Percentiles rank a stretch among this genome's conserved stretches.
These are phyloP conservation scores for Hypoxylon sp. DNA, from an alignment of 2,329 filamentous ascomycete genomes.

Conservation along the genomic window DNA sequence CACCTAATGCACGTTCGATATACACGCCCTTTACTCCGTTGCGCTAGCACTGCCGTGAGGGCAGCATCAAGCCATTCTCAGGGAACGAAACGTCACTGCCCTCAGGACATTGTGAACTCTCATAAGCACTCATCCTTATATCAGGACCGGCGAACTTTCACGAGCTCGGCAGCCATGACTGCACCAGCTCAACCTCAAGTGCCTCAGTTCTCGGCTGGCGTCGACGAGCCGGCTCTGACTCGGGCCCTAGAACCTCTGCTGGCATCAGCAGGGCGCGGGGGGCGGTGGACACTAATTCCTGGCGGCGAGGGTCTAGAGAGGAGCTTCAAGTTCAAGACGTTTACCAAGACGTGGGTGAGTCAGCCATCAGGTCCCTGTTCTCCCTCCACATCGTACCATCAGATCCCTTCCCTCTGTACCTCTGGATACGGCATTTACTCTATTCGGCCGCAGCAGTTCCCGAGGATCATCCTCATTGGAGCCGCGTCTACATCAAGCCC, in stretches of 20 bases:
- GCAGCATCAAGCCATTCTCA: constrained; percentile 7
- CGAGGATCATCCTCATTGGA: constrained; percentile 25
- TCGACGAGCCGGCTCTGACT: constrained; percentile 58
- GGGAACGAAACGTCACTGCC: constrained; percentile 15
- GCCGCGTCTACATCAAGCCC: constrained; percentile 10
- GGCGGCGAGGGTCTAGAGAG: constrained; percentile 71
- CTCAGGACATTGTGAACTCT: constrained; percentile 15
- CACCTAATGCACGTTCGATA: constrained; percentile 36
- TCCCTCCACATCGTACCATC: constrained; percentile 18
- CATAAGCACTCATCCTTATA: constrained; percentile 26
- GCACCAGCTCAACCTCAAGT: constrained; percentile 16
- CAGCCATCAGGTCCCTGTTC: constrained; percentile 1
- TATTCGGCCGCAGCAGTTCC: constrained; percentile 20
- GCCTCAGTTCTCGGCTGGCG: constrained; percentile 61
- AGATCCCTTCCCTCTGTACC: constrained; percentile 6
- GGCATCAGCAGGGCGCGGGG: constrained; percentile 50
- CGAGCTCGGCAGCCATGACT: constrained; percentile 35
- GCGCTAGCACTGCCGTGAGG: constrained; percentile 17
- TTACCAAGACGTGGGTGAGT: constrained; percentile 75
- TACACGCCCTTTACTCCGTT: constrained; percentile 29
- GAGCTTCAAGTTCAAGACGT: constrained; percentile 74
- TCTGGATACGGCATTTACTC: constrained; percentile 27
- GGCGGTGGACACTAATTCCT: constrained; percentile 66
- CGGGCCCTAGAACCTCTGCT: constrained; percentile 57
- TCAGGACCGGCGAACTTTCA: constrained; percentile 31